Evolutionary conservation across 495 filamentous ascomycete genomes (phyloP), one percentile per base, ranked within the genome.

Genomic region (Neohortaea acidophila): DNA sequence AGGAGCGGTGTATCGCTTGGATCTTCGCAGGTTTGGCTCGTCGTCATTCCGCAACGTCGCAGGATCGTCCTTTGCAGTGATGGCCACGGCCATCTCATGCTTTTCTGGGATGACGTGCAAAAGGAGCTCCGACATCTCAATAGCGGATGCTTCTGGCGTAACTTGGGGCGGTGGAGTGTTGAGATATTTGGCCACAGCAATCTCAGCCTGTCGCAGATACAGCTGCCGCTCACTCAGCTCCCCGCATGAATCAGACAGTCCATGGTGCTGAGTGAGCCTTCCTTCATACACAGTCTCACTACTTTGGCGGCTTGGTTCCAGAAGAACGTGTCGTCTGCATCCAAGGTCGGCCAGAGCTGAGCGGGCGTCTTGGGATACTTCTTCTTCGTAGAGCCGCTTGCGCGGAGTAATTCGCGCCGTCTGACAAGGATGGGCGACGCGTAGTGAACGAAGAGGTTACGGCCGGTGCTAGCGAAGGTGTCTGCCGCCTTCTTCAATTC

Each of bases 191-290:
- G 19, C 18, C 6, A 41, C 38, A 32, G 38, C 38, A 9, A 41
- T 8, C 38, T 33, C 38, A 13, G 38, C 29, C 12, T 41, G 38
- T 17, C 36, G 27, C 14, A 26, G 4, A 18, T 19, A 38, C 12
- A 4, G 11, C n/a, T 5, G 4, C 6, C 8, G 5, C 7, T 38
- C 36, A 6, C 11, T 28, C 36, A 5, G 21, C 36, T 25, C 9
- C 36, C 38, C 4, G 38, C 38, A 41, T 41, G 12, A 4, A 13
- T 32, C 28, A 41, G 33, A 27, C 38, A 41, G 13, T 33, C 30
- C 19, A 20, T 22, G 28, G 4, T 7, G 7, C 9, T 37, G 8
- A 41, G 17, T 4, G n/a, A 4, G 6, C 15, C 21, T 14, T 31
- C 4, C 26, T 41, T 41, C 13, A 41, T 9, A 19, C 26, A 6